Base-by-base conservation (phyloP, 2,329 filamentous ascomycete species). In the Chaetomium strumarium region DNA sequence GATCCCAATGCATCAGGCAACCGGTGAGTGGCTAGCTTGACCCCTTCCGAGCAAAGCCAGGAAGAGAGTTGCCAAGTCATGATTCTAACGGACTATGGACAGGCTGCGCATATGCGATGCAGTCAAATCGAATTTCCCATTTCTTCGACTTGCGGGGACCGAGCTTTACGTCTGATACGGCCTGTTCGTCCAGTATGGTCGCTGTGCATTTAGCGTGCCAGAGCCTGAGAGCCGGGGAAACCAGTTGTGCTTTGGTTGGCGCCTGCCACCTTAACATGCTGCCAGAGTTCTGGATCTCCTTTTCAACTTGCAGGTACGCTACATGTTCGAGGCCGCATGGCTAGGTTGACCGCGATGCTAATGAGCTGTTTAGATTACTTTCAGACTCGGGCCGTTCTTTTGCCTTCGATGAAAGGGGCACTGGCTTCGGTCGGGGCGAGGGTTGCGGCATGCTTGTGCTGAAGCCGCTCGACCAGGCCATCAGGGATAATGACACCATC, bases 401-500 rank as follows among this genome's bases (percentile, higher is more conserved):
- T 46, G 76, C 77, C 30, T 80, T 74, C 58, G 79, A 79, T 58
- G 64, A 65, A 16, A 66, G 70, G 43, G 79, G 75, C 5, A 74
- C 75, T 37, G 84, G 83, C 0, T 86, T 83, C 58, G 80, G 75
- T 0, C 74, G 82, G 10, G 83, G 80, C 9, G 82, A 85, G 58
- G 82, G 80, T 4, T 73, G 76, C 17, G 78, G 70, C 7, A 70
- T 76, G 46, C 58, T 85, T 3, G 63, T 84, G 11, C 62, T 85
- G 12, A 85, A 85, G 66, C 74, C 72, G 1, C 69, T 84, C 0
- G 71, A 75, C 33, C 71, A 78, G 53, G 81, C 81, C 2, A 62
- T 81, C 20, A 66, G 63, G 39, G 79, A 81, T 55, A 76, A 76
- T 20, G 80, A 85, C 60, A 70, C 72, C 2, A 76, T 80, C 53